A percentile compares a stretch with the other conserved stretches of the same genome.
phyloP scores from a whole-genome alignment of 2,329 filamentous ascomycete genomes.

The Magnaporthales sp. region DNA sequence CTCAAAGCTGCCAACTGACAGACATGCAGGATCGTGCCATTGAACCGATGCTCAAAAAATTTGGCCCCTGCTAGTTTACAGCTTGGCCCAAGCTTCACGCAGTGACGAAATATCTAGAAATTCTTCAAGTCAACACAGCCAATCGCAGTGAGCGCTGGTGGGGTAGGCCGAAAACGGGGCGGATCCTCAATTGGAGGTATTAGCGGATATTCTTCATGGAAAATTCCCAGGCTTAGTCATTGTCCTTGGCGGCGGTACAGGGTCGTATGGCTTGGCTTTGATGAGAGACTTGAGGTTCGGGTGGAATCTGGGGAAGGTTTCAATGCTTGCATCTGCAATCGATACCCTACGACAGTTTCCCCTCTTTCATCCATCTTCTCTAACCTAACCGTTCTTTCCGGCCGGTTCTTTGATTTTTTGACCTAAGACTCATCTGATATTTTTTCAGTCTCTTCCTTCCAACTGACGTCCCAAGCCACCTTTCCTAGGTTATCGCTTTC shows the following conservation, averaged over 20 bases:
- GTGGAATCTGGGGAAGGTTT: constrained; percentile 5
- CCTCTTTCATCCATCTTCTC: background rate
- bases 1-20: background rate
- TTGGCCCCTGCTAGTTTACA: background rate
- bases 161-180: background rate
- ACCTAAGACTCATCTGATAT: background rate
- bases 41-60: background rate
- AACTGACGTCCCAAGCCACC: background rate
- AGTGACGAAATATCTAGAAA: constrained; percentile 1
- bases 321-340: background rate
- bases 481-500: background rate
- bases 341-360: background rate
- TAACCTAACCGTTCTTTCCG: background rate
- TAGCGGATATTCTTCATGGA: background rate
- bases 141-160: background rate
- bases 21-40: background rate
- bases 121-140: background rate
- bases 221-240: background rate
- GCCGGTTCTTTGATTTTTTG: background rate
- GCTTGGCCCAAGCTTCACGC: background rate
- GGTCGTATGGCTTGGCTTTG: background rate
- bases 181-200: background rate
- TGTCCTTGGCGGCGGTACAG: background rate
- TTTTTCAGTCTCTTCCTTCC: background rate
- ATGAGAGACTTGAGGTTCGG: background rate